phyloP scores from a whole-genome alignment of 2,329 filamentous ascomycete species.

The Oidium heveae region DNA sequence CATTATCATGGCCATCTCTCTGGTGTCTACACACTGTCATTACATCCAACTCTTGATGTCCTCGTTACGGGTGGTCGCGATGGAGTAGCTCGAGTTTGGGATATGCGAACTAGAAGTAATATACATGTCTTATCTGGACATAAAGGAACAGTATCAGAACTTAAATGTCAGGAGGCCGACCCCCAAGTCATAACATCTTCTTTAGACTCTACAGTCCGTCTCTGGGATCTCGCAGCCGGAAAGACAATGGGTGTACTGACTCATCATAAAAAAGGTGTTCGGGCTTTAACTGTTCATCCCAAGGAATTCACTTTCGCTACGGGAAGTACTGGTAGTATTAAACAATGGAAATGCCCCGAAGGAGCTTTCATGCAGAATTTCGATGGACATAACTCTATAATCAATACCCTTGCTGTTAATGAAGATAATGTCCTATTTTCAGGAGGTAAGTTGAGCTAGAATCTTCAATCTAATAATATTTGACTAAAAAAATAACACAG shows the following conservation, averaged over 20 bases:
- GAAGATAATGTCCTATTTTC: constrained; percentile 90
- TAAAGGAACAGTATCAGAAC: constrained; percentile 66
- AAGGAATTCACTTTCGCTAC: constrained; percentile 90
- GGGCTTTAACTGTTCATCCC: constrained; percentile 62
- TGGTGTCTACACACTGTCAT: constrained; percentile 73
- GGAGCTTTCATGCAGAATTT: constrained; percentile 99
- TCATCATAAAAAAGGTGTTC: constrained; percentile 94
- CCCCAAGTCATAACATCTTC: constrained; percentile 89
- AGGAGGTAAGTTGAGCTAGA: constrained; percentile 24
- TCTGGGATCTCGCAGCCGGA: constrained; percentile 90
- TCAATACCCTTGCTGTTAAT: constrained; percentile 83
- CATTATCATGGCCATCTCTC: constrained; percentile 95
- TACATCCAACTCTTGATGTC: constrained; percentile 90
- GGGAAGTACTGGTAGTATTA: constrained; percentile 79
- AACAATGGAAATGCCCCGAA: constrained; percentile 98
- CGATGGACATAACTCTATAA: constrained; percentile 84
- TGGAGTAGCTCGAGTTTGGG: constrained; percentile 87
- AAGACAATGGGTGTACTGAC: constrained; percentile 92
- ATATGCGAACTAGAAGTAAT: constrained; percentile 91
- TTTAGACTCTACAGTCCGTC: constrained; percentile 66
- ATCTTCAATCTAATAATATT: too few relatives aligned
- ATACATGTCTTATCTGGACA: constrained; percentile 84
- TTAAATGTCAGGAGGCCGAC: constrained; percentile 87
- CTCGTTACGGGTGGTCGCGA: constrained; percentile 87
- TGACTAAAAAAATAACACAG: neutral